Evolutionary conservation across 2,329 filamentous ascomycete species (phyloP).

Genomic region (Sarocladium oryzae): DNA sequence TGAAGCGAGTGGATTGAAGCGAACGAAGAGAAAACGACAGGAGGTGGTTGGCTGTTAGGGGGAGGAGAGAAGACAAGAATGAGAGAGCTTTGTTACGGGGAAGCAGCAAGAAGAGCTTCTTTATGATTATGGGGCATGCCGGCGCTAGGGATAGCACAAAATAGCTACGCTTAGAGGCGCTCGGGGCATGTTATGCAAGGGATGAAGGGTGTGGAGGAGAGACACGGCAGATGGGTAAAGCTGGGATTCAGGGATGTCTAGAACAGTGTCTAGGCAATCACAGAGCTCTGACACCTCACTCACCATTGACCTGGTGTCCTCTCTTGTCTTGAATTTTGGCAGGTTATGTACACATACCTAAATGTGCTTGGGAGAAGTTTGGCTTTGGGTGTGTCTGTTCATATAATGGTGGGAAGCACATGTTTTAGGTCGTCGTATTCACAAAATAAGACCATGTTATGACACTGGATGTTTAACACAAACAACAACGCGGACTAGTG

Average conservation of each 20-base stretch:
- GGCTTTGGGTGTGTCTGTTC: not conserved
- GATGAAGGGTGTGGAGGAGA: not conserved
- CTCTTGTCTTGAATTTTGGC: not conserved
- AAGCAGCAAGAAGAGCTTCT: too few species aligned
- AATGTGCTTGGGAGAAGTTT: not conserved
- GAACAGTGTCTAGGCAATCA: constrained; percentile 6
- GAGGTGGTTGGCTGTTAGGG: too few species aligned
- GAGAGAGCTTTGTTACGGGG: too few species aligned
- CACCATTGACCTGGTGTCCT: not conserved
- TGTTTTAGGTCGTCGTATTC: constrained; percentile 3
- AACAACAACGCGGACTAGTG: constrained; percentile 2
- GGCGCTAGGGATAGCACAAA: not conserved
- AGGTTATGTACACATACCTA: too few species aligned
- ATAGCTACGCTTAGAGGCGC: not conserved
- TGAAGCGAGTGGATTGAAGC: constrained; percentile 3
- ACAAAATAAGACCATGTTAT: not conserved
- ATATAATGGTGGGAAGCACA: not conserved
- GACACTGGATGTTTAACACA: constrained; percentile 1
- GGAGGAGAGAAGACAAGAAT: too few species aligned
- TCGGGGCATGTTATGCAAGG: constrained; percentile 1
- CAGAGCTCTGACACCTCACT: not conserved
- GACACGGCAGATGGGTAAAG: constrained; percentile 7
- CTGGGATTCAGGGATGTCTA: not conserved
- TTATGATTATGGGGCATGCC: not conserved
- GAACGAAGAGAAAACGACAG: not conserved